A percentile compares a stretch with the other conserved stretches of the same genome.
Conservation (phyloP, 805 yeast genomes). For the Wickerhamiella australiensis region DNA sequence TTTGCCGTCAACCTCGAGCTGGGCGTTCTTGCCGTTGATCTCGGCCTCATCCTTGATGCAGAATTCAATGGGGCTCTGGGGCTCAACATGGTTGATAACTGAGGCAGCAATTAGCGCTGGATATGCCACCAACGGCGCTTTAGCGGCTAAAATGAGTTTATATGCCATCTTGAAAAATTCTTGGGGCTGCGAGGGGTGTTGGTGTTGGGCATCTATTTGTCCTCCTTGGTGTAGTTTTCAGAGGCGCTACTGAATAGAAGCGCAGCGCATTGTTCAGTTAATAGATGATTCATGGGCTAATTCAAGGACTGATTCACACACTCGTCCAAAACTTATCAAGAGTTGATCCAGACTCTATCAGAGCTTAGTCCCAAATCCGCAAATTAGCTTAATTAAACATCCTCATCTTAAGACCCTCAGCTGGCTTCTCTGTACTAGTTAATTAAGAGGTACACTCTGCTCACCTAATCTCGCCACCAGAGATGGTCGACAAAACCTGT, state of each 20-base stretch:
- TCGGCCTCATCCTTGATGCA: slow-evolving; percentile 64
- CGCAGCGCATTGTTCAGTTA: too few species aligned
- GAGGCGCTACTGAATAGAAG: too few species aligned
- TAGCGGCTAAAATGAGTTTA: slow-evolving; percentile 60
- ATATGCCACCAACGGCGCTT: slow-evolving; percentile 75
- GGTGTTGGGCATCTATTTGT: neutral
- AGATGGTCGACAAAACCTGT: neutral
- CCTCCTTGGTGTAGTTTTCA: neutral
- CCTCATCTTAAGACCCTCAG: too few species aligned
- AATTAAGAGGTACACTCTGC: neutral
- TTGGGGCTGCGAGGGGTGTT: slow-evolving; percentile 1
- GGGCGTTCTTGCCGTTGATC: slow-evolving; percentile 34
- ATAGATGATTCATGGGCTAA: too few species aligned
- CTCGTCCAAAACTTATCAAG: too few species aligned
- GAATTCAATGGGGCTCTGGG: slow-evolving; percentile 39
- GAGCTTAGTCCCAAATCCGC: too few species aligned
- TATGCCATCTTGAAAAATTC: slow-evolving; percentile 9
- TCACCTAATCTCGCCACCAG: neutral
- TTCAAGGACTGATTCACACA: too few species aligned
- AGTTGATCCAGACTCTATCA: too few species aligned
- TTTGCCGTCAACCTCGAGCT: slow-evolving; percentile 27
- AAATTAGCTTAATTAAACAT: too few species aligned
- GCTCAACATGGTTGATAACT: slow-evolving; percentile 43
- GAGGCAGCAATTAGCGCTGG: slow-evolving; percentile 68
- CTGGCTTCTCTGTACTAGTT: neutral